Base-by-base conservation (phyloP, 2,329 filamentous ascomycete genomes). In the Huntiella abstrusa region DNA sequence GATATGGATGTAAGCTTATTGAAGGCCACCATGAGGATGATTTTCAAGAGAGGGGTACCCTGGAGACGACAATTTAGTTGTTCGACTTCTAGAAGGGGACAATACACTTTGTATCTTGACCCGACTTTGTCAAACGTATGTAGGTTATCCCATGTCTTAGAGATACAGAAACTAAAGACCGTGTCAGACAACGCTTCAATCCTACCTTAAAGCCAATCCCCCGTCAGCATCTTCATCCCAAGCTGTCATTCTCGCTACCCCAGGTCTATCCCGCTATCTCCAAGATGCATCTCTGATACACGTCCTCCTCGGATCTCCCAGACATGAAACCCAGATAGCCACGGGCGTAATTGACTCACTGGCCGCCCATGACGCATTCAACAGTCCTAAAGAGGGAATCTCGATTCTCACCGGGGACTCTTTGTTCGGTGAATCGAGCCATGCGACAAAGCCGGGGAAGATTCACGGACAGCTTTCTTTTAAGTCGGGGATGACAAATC, bases 301-400 rank as follows among this genome's bases (percentile, higher is more conserved):
- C 4, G 45, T 41, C 8, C 42, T 55, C 12, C 40, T 56, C 37
- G 41, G 51, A 10, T 42, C 5, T 53, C 34, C 11, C 33, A 19
- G 22, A 41, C 34, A 11, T 47, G 50, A 4, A 53, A 61, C 17
- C 33, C 61, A 69, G 50, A 59, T 77, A 5, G 52, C 79, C 11
- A 62, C 63, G 17, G 76, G 69, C 10, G 68, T 75, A 4, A 67
- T 76, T 22, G 75, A 79, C 55, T 64, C 68, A 6, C 57, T 80
- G 32, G 58, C 64, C 16, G 63, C 65, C 53, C 56, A 4, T 41
- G 33, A 5, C 16, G 8, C 35, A 16, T 49, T 45, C n/a, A 37
- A 33, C 7, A n/a, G 34, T 41, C 42, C 28, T 37, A 41, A 13
- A 11, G 28, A 34, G 1, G 51, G 51, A 2, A 51, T 53, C 41